Conservation (phyloP, 1,284 basidiomycete genomes). For the Anthracocystis setariae region DNA sequence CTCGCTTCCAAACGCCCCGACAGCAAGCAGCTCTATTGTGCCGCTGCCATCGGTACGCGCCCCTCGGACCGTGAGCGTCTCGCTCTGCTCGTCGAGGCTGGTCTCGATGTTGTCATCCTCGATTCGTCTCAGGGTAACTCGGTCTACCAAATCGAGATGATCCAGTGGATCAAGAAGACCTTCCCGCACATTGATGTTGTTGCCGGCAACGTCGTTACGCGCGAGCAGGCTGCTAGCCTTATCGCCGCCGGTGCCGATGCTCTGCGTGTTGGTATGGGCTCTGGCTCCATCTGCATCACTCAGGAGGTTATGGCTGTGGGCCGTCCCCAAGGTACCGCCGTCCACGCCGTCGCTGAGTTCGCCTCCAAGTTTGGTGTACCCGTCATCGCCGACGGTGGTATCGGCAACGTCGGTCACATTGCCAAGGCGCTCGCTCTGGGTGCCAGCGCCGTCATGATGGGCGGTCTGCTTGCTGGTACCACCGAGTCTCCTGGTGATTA, state of each 20-base stretch:
- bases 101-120: conserved; percentile 92
- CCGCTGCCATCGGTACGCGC: conserved; percentile 95
- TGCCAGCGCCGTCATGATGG: conserved; percentile 98
- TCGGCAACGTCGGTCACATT: conserved; percentile 95
- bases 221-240: conserved; percentile 93
- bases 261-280: conserved; percentile 95
- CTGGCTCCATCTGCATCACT: conserved; percentile 98
- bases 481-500: conserved; percentile 98
- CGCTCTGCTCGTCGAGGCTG: conserved; percentile 86
- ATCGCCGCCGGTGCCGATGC: conserved; percentile 95
- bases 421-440: conserved; percentile 95
- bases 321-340: conserved; percentile 95
- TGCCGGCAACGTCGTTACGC: conserved; percentile 96
- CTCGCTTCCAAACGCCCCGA: conserved; percentile 90
- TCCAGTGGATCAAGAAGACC: conserved; percentile 89
- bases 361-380: conserved; percentile 92
- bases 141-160: conserved; percentile 91
- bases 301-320: conserved; percentile 99
- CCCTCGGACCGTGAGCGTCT: conserved; percentile 88
- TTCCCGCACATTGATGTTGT: conserved; percentile 82
- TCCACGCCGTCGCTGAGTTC: conserved; percentile 94
- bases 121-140: conserved; percentile 99
- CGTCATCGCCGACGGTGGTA: conserved; percentile 97
- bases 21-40: conserved; percentile 95
- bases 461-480: conserved; percentile 92